Percentiles rank a stretch among this genome's conserved stretches.
These are phyloP conservation scores for Chrysosporium keratinophilum DNA, from an alignment of 2,329 filamentous ascomycete genomes.

Conservation along the genomic window DNA sequence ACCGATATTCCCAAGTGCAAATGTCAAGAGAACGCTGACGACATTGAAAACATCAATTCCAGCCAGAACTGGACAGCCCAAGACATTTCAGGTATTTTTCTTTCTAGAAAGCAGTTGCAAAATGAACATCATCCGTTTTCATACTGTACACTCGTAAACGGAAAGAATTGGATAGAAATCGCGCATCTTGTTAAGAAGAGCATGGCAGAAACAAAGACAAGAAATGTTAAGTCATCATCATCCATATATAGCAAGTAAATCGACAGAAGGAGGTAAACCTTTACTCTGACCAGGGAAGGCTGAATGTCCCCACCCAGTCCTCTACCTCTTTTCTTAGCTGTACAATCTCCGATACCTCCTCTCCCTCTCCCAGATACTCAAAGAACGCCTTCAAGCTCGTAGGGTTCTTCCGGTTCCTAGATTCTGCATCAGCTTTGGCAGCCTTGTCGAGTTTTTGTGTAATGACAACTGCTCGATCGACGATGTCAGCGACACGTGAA, in stretches of 20 bases:
- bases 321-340: conserved; percentile 81
- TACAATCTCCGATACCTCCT: conserved; percentile 73
- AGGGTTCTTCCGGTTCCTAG: conserved; percentile 76
- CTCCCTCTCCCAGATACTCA: conserved; percentile 69
- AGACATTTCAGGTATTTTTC: background rate
- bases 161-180: background rate
- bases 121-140: background rate
- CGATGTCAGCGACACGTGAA: conserved; percentile 70
- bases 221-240: background rate
- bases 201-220: background rate
- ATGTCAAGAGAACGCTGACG: no score
- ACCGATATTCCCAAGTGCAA: no score
- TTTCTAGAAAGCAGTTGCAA: background rate
- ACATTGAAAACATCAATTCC: background rate
- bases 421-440: conserved; percentile 63
- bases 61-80: background rate
- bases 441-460: conserved; percentile 64
- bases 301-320: conserved; percentile 78
- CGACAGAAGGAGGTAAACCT: conserved; percentile 33
- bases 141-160: background rate
- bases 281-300: conserved; percentile 68
- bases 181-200: conserved; percentile 11
- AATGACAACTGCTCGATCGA: conserved; percentile 72
- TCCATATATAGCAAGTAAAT: background rate
- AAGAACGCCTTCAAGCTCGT: conserved; percentile 99